A percentile compares a stretch with the other conserved stretches of the same genome.
Conservation (phyloP, 257 asterid genomes). For the Solanum paucissectum region DNA sequence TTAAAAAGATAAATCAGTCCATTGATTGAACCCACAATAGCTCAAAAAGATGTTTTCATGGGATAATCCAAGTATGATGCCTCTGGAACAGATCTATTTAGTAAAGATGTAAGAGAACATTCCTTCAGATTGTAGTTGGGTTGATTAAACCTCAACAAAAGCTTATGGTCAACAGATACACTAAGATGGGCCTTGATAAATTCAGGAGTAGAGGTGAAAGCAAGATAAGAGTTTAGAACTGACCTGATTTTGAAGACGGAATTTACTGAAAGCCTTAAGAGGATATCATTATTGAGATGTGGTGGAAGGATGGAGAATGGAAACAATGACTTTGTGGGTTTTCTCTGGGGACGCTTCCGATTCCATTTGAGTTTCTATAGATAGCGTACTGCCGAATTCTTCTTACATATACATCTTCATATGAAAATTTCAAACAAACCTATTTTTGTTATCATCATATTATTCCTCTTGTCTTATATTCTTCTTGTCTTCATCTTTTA, state of each 20-base stretch:
- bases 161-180: background rate
- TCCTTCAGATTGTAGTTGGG: background rate
- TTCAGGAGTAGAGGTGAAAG: constrained; percentile 18
- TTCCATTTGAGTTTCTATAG: background rate
- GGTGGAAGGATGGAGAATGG: constrained; percentile 21
- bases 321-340: background rate
- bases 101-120: background rate
- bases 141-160: background rate
- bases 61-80: background rate
- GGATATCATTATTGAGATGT: constrained; percentile 32
- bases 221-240: constrained; percentile 40
- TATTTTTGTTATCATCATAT: no score
- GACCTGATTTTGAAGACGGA: constrained; percentile 26
- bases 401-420: background rate
- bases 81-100: background rate
- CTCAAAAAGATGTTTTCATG: background rate
- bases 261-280: constrained; percentile 30
- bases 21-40: constrained; percentile 36
- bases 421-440: background rate
- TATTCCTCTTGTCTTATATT: no score
- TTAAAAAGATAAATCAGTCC: constrained; percentile 29
- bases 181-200: constrained; percentile 28
- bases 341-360: background rate
- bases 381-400: no score
- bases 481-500: no score